Base-by-base conservation (phyloP, 2,329 filamentous ascomycete species). In the Nemania abortiva region DNA sequence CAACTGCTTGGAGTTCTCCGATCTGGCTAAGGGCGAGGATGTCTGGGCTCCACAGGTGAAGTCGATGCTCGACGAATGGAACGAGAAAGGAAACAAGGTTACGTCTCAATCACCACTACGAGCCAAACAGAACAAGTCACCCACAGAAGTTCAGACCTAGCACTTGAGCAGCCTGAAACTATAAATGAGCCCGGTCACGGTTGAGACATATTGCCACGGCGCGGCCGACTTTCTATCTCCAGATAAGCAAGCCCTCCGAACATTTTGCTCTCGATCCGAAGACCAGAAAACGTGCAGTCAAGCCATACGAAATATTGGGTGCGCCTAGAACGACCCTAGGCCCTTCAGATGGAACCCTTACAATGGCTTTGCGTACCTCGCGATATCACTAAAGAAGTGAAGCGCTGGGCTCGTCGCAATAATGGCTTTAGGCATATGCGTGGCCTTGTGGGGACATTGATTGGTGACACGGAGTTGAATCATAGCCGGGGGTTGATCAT, bases 1-100 rank as follows among this genome's bases (percentile, higher is more conserved):
- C 4, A 95, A 93, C 77, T 91, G 94, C 62, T 80, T 98, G 22
- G 92, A 96, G 74, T 97, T 92, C 77, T 84, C 88, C 11, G 93
- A 97, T 71, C 82, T 98, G 3, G 86, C 86, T 65, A 88, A 90
- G 72, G 94, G 92, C 1, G 93, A 97, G 79, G 87, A 90, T 0
- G 88, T 92, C 9, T 98, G 95, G 95, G 93, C 88, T 0, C 92
- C 93, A 0, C 88, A 94, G 79, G 85, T 98, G 0, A 79, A 87
- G 74, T 74, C 80, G 39, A 84, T 86, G 82, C 77, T 87, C 4
- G 76, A 78, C 20, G 79, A 79, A 45, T 87, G 85, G 85, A 78
- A 79, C 39, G 39, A 52, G 29, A 76, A 74, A 68, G 37, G 60
- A 11, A 63, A 65, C 47, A 62, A 13, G 20, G 29, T 37, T 2